Percentiles rank a stretch among this genome's conserved stretches.
phyloP scores from a whole-genome alignment of 495 filamentous ascomycete species.

The Annulohypoxylon bovei region DNA sequence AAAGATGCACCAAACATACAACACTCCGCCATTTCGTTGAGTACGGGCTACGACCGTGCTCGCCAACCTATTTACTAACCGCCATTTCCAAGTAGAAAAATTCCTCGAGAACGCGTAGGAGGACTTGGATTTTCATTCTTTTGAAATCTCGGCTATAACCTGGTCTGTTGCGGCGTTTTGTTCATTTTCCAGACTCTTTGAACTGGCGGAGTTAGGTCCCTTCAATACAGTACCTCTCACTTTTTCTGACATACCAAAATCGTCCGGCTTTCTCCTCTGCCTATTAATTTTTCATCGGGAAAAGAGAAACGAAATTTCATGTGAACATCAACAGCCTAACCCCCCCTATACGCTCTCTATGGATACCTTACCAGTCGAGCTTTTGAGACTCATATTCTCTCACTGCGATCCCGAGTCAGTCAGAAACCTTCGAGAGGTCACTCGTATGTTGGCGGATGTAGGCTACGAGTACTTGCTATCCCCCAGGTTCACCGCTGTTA shows the following conservation, averaged over 20 bases:
- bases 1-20: constrained; percentile 44
- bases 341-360: constrained; percentile 27
- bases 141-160: constrained; percentile 37
- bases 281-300: constrained; percentile 3
- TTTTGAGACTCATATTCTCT: constrained; percentile 57
- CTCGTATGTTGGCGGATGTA: constrained; percentile 52
- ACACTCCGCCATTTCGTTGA: constrained; percentile 47
- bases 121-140: constrained; percentile 38
- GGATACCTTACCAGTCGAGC: constrained; percentile 58
- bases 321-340: neutral
- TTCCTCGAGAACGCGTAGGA: constrained; percentile 26
- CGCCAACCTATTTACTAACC: constrained; percentile 38
- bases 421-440: constrained; percentile 53
- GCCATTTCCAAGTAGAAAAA: constrained; percentile 43
- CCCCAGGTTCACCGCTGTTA: constrained; percentile 53
- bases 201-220: constrained; percentile 43
- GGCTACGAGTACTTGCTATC: constrained; percentile 57
- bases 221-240: constrained; percentile 5
- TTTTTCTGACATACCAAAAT: constrained; percentile 4
- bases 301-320: neutral
- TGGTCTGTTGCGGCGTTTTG: constrained; percentile 38
- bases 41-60: constrained; percentile 36
- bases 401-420: constrained; percentile 53
- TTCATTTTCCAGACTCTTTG: constrained; percentile 28
- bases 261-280: constrained; percentile 3